Conservation (phyloP, 2,329 filamentous ascomycete species). For the Dactylellina drechsleri region DNA sequence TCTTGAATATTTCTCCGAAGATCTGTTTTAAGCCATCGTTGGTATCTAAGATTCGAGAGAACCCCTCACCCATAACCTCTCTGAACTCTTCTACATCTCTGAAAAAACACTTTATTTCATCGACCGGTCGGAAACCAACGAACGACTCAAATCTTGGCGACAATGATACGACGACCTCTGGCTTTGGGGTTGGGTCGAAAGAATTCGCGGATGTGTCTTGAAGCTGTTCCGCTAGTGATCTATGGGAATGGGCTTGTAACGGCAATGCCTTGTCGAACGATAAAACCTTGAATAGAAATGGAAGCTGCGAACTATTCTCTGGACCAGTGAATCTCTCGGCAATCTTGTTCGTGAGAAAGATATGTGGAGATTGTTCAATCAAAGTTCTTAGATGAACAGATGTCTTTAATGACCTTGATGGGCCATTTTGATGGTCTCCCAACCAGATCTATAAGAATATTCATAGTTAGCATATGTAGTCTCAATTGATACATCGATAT, state of each 20-base stretch:
- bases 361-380: conserved; percentile 31
- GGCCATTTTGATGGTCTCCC: conserved; percentile 29
- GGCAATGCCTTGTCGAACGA: conserved; percentile 34
- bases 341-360: conserved; percentile 16
- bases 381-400: conserved; percentile 31
- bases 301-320: conserved; percentile 26
- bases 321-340: conserved; percentile 20
- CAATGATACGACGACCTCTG: conserved; percentile 15
- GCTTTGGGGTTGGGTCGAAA: conserved; percentile 11
- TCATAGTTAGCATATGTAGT: neutral
- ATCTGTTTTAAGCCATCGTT: conserved; percentile 15
- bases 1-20: conserved; percentile 26
- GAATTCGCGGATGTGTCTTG: conserved; percentile 8
- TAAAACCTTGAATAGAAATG: conserved; percentile 33
- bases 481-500: neutral
- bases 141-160: conserved; percentile 37
- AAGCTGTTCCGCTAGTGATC: conserved; percentile 26
- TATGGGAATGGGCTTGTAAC: conserved; percentile 20
- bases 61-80: conserved; percentile 18
- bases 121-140: conserved; percentile 23
- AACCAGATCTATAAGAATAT: conserved; percentile 27
- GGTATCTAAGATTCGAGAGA: neutral
- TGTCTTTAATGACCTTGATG: conserved; percentile 27
- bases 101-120: conserved; percentile 32
- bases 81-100: conserved; percentile 29